These are phyloP conservation scores for Mycosphaerella sp. DNA, from an alignment of 2,329 filamentous ascomycete genomes.

Conservation along the genomic window DNA sequence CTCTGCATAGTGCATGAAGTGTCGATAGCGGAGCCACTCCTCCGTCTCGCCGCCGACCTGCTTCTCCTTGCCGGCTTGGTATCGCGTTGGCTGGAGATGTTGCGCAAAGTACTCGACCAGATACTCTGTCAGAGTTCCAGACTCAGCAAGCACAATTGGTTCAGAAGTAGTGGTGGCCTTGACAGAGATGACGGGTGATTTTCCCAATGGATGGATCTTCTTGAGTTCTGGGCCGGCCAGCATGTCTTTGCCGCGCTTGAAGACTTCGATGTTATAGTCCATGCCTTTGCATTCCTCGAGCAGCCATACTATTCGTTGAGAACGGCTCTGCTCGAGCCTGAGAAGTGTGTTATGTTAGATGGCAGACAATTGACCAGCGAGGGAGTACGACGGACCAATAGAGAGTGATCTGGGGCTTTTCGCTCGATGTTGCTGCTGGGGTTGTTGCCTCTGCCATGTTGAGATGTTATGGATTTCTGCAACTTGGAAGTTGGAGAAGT, in stretches of 20 bases:
- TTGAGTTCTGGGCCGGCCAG: conserved; percentile 72
- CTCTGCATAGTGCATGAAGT: conserved; percentile 78
- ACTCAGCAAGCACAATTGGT: conserved; percentile 69
- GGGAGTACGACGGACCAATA: conserved; percentile 48
- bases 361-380: neutral
- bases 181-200: conserved; percentile 73
- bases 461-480: neutral
- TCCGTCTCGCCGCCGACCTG: conserved; percentile 54
- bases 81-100: conserved; percentile 49
- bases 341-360: neutral
- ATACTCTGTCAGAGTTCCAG: conserved; percentile 74
- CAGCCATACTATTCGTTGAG: conserved; percentile 78
- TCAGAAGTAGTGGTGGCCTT: conserved; percentile 40
- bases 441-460: conserved; percentile 19
- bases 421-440: conserved; percentile 16
- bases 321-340: conserved; percentile 78
- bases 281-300: conserved; percentile 69
- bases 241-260: conserved; percentile 59
- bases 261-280: conserved; percentile 72
- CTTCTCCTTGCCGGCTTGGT: conserved; percentile 49
- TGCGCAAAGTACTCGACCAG: conserved; percentile 61
- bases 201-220: conserved; percentile 76
- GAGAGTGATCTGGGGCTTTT: conserved; percentile 53
- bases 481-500: neutral
- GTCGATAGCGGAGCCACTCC: conserved; percentile 56